Conservation (phyloP, 306 rosid genomes). For the Sophora flavescens region DNA sequence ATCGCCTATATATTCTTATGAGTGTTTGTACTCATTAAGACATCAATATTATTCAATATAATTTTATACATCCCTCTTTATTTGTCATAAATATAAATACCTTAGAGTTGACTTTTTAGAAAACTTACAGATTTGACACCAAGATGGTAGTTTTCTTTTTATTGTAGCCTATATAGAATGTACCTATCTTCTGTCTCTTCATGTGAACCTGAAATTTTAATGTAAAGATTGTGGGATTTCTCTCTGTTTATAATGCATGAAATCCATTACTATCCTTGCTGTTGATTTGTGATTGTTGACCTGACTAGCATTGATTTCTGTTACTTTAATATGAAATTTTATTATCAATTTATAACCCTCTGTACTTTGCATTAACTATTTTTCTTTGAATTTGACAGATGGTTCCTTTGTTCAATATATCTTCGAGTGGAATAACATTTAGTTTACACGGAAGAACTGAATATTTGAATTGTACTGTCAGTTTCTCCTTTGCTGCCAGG, state of each 20-base stretch:
- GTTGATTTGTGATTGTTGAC: conserved; percentile 31
- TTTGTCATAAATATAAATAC: background rate
- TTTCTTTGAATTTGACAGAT: conserved; percentile 64
- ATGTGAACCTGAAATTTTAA: conserved; percentile 7
- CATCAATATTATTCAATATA: no score
- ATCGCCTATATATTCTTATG: no score
- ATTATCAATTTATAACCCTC: background rate
- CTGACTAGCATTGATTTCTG: background rate
- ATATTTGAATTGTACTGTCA: conserved; percentile 71
- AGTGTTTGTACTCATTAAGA: no score
- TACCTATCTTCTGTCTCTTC: conserved; percentile 14
- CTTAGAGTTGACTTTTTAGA: background rate
- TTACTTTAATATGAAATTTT: conserved; percentile 22
- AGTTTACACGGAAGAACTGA: conserved; percentile 80
- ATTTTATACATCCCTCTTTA: no score
- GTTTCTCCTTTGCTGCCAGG: conserved; percentile 87
- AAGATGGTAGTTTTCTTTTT: conserved; percentile 14
- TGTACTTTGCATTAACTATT: conserved; percentile 30
- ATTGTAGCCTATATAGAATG: background rate
- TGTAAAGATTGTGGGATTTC: conserved; percentile 5
- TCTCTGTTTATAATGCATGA: conserved; percentile 3
- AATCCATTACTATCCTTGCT: conserved; percentile 15
- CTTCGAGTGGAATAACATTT: conserved; percentile 76
- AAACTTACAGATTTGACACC: conserved; percentile 6
- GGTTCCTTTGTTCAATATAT: conserved; percentile 97